These are phyloP conservation scores for Beauveria medogensis DNA, from an alignment of 2,329 filamentous ascomycete species.

Conservation along the genomic window DNA sequence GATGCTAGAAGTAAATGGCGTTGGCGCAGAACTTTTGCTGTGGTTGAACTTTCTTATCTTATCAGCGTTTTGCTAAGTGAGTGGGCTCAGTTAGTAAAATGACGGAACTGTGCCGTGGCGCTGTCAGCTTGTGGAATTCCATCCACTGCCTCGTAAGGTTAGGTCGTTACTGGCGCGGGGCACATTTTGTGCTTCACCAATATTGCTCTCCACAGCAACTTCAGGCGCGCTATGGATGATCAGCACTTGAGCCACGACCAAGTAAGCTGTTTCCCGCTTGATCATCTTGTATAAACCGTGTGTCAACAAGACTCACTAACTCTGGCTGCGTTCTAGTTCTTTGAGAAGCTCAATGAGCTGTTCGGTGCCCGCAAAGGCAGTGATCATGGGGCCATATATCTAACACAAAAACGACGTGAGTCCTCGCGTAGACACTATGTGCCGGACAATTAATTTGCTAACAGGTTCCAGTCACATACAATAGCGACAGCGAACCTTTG, in stretches of 20 bases:
- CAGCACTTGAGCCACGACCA: slow-evolving; percentile 31
- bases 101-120: too few species aligned
- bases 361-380: slow-evolving; percentile 59
- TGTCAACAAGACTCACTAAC: background rate
- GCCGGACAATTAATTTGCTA: background rate
- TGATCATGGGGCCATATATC: slow-evolving; percentile 64
- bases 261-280: slow-evolving; percentile 19
- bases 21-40: background rate
- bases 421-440: background rate
- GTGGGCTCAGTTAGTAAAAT: too few species aligned
- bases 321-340: slow-evolving; percentile 52
- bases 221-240: slow-evolving; percentile 18
- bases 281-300: slow-evolving; percentile 1
- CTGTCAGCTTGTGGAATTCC: too few species aligned
- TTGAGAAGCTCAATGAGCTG: slow-evolving; percentile 57
- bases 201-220: background rate
- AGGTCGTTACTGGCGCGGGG: background rate
- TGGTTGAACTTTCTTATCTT: slow-evolving; percentile 10
- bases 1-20: background rate
- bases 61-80: background rate
- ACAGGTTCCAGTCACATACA: slow-evolving; percentile 31
- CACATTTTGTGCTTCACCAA: slow-evolving; percentile 5
- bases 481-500: slow-evolving; percentile 34
- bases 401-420: slow-evolving; percentile 70
- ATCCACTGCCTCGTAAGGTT: too few species aligned